Conservation (phyloP, 2,329 filamentous ascomycete genomes). For the Atkinsonella hypoxylon region DNA sequence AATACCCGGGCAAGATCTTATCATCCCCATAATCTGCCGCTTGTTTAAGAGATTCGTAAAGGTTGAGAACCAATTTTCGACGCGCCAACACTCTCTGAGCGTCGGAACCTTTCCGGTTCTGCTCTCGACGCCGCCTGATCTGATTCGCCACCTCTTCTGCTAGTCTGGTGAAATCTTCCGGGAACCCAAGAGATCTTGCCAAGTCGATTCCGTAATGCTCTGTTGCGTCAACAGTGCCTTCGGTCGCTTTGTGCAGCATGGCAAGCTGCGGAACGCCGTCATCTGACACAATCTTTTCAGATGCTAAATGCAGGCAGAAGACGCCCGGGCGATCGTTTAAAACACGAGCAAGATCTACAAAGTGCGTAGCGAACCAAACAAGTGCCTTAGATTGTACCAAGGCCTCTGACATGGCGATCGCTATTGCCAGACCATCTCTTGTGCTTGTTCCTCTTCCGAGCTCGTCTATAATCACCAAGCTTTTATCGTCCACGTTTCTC, state of each 20-base stretch:
- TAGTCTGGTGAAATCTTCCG: constrained; percentile 50
- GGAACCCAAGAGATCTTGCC: constrained; percentile 63
- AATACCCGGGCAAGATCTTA: constrained; percentile 35
- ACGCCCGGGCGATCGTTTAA: constrained; percentile 67
- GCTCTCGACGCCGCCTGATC: constrained; percentile 45
- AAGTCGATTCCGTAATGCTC: constrained; percentile 73
- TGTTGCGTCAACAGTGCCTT: constrained; percentile 56
- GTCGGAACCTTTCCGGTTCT: constrained; percentile 45
- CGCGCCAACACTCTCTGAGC: constrained; percentile 48
- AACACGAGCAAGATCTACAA: constrained; percentile 67
- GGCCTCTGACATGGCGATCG: constrained; percentile 80
- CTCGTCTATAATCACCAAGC: constrained; percentile 80
- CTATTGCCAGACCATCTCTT: constrained; percentile 77
- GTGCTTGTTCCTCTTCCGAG: constrained; percentile 85
- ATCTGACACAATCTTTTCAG: constrained; percentile 44
- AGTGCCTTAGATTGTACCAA: constrained; percentile 66
- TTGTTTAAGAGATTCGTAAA: constrained; percentile 62
- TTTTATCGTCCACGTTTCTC: constrained; percentile 63
- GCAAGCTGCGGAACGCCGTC: constrained; percentile 50
- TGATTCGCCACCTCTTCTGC: constrained; percentile 55
- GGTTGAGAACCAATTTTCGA: constrained; percentile 59
- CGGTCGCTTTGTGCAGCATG: constrained; percentile 77
- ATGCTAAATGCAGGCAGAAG: constrained; percentile 68
- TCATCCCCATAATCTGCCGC: constrained; percentile 52
- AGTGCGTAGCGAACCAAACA: constrained; percentile 93